Evolutionary conservation across 345 rosid genomes (phyloP), one percentile per base, ranked within the genome.

Genomic region (Brassica cretica): DNA sequence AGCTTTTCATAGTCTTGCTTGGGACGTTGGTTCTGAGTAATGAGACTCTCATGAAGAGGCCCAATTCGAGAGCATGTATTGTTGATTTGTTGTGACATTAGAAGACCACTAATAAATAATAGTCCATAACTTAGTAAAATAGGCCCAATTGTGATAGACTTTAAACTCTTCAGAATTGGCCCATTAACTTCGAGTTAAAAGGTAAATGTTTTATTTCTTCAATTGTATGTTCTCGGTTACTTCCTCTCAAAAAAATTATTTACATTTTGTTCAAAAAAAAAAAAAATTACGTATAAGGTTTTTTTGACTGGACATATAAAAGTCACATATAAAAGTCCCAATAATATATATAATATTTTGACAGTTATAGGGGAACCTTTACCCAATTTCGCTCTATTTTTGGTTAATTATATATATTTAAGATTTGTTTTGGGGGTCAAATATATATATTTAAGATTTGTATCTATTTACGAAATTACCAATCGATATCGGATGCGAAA

Each of bases 121-220:
- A 3, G 6, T 49, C 55, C 55, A 49, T 49, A 49, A 14, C 11
- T 74, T 8, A 2, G 66, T 25, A 30, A 41, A 39, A 12, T 1
- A 24, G 32, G 81, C 73, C 81, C 81, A 72, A 61, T 69, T 2
- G 2, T 5, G 8, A 24, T 35, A 33, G 19, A 33, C 64, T 24
- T 18, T 7, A 8, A 69, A 69, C 15, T 68, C 9, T n/a, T 49
- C 44, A 19, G 33, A 67, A 46, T 14, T 12, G 15, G 51, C 51
- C 51, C 51, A 29, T 69, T 29, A 9, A 25, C 5, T 64, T 75
- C 27, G 5, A 8, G 9, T 55, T 4, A 21, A 9, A 49, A 59
- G 8, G 33, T 44, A 3, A 44, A 44, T 11, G 5, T 14, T 6
- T 14, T 11, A 12, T 46, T 46, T 46, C 55, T 46, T 14, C 11